These are phyloP conservation scores for Sodiomyces alkalinus DNA, from an alignment of 2,329 filamentous ascomycete species.

Conservation along the genomic window DNA sequence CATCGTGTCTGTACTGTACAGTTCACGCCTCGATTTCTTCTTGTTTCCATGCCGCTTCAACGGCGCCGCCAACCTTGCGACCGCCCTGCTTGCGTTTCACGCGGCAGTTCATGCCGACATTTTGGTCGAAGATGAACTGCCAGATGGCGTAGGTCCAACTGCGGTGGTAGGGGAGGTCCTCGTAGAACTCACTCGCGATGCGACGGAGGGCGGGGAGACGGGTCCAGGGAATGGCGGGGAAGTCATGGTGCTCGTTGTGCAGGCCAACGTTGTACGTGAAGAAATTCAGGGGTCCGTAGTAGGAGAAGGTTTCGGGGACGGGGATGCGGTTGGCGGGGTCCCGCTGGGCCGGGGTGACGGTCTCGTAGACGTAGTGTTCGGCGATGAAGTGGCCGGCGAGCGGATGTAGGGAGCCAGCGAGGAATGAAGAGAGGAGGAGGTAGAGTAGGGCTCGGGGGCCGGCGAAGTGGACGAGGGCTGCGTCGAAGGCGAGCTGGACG, in stretches of 20 bases:
- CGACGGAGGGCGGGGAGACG: constrained; percentile 60
- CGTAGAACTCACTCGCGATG: constrained; percentile 85
- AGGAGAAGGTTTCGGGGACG: constrained; percentile 88
- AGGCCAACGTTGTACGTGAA: constrained; percentile 94
- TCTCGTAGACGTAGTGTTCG: constrained; percentile 80
- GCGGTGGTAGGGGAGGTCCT: constrained; percentile 67
- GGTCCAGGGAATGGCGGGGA: constrained; percentile 93
- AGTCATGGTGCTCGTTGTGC: constrained; percentile 98
- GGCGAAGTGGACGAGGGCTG: constrained; percentile 43
- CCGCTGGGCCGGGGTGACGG: constrained; percentile 36
- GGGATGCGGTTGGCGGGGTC: constrained; percentile 46
- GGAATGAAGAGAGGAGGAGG: constrained; percentile 76
- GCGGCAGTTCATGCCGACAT: constrained; percentile 78
- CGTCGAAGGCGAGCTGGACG: constrained; percentile 67
- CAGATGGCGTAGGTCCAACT: constrained; percentile 91
- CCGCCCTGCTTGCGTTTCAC: constrained; percentile 82
- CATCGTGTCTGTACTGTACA: no score
- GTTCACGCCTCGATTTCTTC: constrained; percentile 49
- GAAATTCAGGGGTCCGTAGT: constrained; percentile 86
- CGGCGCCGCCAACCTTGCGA: constrained; percentile 37
- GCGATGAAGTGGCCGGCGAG: constrained; percentile 97
- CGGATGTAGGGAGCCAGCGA: constrained; percentile 86
- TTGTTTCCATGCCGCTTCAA: constrained; percentile 46
- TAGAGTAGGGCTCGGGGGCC: constrained; percentile 60
- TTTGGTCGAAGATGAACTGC: constrained; percentile 85